A percentile compares a stretch with the other conserved stretches of the same genome.
These are phyloP conservation scores for Ceratobasidium sp. DNA, from an alignment of 1,284 basidiomycete genomes.

Conservation along the genomic window DNA sequence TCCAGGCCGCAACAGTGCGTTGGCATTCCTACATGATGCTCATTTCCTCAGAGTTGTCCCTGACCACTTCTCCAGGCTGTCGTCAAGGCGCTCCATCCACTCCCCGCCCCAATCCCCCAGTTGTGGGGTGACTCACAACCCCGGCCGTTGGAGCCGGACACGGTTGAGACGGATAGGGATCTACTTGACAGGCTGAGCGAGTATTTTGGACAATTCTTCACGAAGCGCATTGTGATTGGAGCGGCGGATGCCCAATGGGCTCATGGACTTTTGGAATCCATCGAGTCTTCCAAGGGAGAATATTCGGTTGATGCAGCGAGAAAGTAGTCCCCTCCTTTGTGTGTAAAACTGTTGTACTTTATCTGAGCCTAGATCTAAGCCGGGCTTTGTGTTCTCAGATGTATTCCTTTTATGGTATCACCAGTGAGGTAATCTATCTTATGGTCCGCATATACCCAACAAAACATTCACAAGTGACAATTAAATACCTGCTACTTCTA, in stretches of 20 bases:
- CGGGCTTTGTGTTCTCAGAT: background rate
- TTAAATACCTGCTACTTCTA: background rate
- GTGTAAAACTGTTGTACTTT: background rate
- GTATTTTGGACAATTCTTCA: slow-evolving; percentile 70
- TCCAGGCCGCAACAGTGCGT: slow-evolving; percentile 34
- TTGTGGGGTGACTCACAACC: slow-evolving; percentile 56
- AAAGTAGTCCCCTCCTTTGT: background rate
- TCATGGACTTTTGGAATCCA: slow-evolving; percentile 37
- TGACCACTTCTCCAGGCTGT: slow-evolving; percentile 61
- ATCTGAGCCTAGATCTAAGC: background rate
- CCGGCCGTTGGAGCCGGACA: slow-evolving; percentile 63
- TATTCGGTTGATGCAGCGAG: slow-evolving; percentile 18
- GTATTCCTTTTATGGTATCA: background rate
- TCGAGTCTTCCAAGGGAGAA: slow-evolving; percentile 34
- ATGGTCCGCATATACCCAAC: too few species aligned
- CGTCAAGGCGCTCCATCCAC: slow-evolving; percentile 65
- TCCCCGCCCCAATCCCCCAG: slow-evolving; percentile 56
- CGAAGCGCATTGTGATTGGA: slow-evolving; percentile 59
- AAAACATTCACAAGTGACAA: too few species aligned
- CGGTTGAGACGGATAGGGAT: slow-evolving; percentile 61
- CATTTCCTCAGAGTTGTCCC: slow-evolving; percentile 7
- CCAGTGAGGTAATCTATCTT: background rate
- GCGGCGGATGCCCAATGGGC: slow-evolving; percentile 69
- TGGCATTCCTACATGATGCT: background rate
- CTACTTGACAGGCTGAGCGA: slow-evolving; percentile 63